Base-by-base conservation (phyloP, 1,284 basidiomycete species). In the Pulveroboletus ridleyi region DNA sequence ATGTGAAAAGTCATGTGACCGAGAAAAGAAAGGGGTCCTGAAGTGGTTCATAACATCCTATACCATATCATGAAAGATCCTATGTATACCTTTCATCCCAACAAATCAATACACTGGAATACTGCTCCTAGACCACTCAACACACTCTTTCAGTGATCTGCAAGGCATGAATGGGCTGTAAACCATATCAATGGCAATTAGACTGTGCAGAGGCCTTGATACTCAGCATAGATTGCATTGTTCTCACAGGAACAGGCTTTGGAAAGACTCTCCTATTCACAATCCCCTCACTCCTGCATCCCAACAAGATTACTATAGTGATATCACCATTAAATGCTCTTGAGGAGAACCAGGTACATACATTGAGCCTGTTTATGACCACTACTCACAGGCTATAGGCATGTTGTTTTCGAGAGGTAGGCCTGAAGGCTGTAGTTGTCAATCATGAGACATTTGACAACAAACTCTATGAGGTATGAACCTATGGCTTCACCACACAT, bases 111-210 rank as follows among this genome's bases (percentile, higher is more conserved):
- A 44, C 42, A 44, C 42, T 18, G 18, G 8, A 9, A 44, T 44
- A 44, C 42, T 44, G 42, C 42, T 44, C 42, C 42, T 2, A 18
- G 15, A 44, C 42, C 17, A 44, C 15, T 18, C 42, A 18, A 20
- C 42, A 17, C 22, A 6, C 58, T 35, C 59, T 55, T 39, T 54
- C 59, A 23, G 9, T 3, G 6, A 22, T 42, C 35, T 61, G 29
- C 7, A 29, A 61, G 52, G 29, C 10, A 4, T 6, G 9, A 14
- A 58, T 6, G 0, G 52, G 53, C 42, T 46, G 3, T 42, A 62
- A 55, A 50, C 46, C 59, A 55, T 23, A 63, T 20, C 22, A 53
- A 50, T 62, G 59, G 62, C 62, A 63, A 35, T 42, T 63, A n/a
- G 53, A 63, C 46, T 62, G 35, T 63, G 42, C 25, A 4, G 53